Evolutionary conservation across 148 eudicot genomes (phyloP), one percentile per base, ranked within the genome.

Genomic region (Rhododendron ovatum): DNA sequence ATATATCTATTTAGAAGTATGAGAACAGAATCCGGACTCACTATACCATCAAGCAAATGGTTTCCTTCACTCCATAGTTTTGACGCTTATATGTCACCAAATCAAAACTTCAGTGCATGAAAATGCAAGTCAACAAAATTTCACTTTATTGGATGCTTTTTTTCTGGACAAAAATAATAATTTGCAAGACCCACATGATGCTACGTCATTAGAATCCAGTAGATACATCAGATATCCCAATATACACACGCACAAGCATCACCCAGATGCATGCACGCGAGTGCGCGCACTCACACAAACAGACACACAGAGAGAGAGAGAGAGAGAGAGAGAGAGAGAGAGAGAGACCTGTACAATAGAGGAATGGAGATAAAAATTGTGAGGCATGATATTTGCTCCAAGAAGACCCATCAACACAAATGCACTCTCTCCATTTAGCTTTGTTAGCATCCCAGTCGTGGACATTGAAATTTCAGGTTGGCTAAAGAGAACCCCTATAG

Each of bases 301-400:
- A 86, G 1, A 1, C 35, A 1, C 35, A 1, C 1, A 35, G 1
- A 1, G 35, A 35, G 35, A 35, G 35, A 35, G 73, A 67, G 74
- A 67, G 74, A 67, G 74, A 15, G 39, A 73, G 74, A 78, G 57
- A 84, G 86, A 86, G 33, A 86, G 71, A 35, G 83, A 81, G 69
- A 81, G 39, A 77, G 51, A 59, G 47, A 87, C 99, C 98, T 97
- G 98, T n/a, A 94, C 94, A 90, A 97, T 84, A 89, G 98, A 94
- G 85, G 99, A 97, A 89, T 95, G 95, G 65, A 95, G 96, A 91
- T 93, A 97, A 89, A 97, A 93, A 86, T 95, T 95, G 90, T 95
- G 98, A 87, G 98, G 99, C 95, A 95, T 94, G 78, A 95, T 89
- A 90, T 78, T 93, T 48, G 98, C 95, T 86, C 99, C 98, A 84